Evolutionary conservation across 352 stramenopile species (phyloP).

Genomic region (Globisporangium cederbergense): DNA sequence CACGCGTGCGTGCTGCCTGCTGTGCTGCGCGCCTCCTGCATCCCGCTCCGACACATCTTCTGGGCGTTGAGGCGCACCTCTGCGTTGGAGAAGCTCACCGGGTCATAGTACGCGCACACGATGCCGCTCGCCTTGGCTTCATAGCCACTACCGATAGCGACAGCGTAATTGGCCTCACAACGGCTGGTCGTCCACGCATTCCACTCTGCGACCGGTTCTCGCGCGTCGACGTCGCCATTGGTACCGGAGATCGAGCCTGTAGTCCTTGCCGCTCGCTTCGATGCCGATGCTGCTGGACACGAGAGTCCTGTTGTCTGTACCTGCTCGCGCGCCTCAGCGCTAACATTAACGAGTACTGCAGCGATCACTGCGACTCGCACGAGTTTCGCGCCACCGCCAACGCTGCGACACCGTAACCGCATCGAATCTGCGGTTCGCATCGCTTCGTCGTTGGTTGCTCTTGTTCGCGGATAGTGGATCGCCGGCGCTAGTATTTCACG

Average conservation of each 20-base stretch:
- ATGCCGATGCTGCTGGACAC: background rate
- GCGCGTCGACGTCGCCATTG: background rate
- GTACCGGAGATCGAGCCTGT: too few relatives aligned
- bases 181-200: conserved; percentile 8
- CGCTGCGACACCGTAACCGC: background rate
- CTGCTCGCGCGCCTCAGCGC: background rate
- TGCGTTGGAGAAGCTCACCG: background rate
- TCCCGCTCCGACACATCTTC: background rate
- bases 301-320: background rate
- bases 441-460: background rate
- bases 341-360: background rate
- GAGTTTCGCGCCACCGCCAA: too few relatives aligned
- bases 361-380: background rate
- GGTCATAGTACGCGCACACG: conserved; percentile 3
- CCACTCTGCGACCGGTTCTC: conserved; percentile 4
- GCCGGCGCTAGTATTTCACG: background rate
- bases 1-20: background rate
- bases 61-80: background rate
- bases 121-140: background rate
- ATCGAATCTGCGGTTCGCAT: background rate
- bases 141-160: background rate
- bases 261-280: too few relatives aligned
- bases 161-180: background rate
- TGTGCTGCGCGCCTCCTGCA: background rate
- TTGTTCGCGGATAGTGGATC: background rate